Percentiles rank a stretch among this genome's conserved stretches.
Conservation (phyloP, 306 rosid species). For the Elaeagnus macrophylla region DNA sequence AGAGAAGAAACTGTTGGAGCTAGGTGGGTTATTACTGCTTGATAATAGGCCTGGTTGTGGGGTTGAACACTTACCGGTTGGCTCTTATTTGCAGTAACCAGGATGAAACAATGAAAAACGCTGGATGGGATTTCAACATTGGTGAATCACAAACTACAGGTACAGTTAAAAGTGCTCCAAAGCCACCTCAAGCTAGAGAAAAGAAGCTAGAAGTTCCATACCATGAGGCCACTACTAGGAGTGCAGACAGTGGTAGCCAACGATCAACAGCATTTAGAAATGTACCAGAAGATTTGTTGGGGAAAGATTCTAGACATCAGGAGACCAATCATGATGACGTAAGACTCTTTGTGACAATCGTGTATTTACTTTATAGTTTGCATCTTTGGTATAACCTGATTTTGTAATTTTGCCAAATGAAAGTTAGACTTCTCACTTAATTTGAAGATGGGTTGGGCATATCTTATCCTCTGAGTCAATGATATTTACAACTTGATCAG, state of each 20-base stretch:
- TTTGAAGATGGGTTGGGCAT: too few relatives aligned
- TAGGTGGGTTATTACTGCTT: constrained; percentile 47
- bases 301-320: constrained; percentile 37
- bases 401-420: too few relatives aligned
- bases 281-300: constrained; percentile 34
- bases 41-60: constrained; percentile 1
- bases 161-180: constrained; percentile 47
- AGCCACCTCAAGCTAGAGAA: constrained; percentile 89
- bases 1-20: constrained; percentile 56
- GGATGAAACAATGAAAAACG: constrained; percentile 56
- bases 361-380: not conserved
- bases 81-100: constrained; percentile 58
- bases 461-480: too few relatives aligned
- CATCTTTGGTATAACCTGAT: too few relatives aligned
- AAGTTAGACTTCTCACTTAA: too few relatives aligned
- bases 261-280: constrained; percentile 40
- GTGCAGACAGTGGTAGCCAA: constrained; percentile 44
- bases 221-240: constrained; percentile 46
- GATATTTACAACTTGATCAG: too few relatives aligned
- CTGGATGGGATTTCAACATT: constrained; percentile 98
- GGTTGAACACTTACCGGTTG: constrained; percentile 24
- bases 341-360: constrained; percentile 20
- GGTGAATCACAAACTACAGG: constrained; percentile 77
- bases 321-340: constrained; percentile 56
- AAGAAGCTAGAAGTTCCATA: constrained; percentile 47